Evolutionary conservation across 2,329 filamentous ascomycete genomes (phyloP).

Genomic region (Microcyclospora pomicola): DNA sequence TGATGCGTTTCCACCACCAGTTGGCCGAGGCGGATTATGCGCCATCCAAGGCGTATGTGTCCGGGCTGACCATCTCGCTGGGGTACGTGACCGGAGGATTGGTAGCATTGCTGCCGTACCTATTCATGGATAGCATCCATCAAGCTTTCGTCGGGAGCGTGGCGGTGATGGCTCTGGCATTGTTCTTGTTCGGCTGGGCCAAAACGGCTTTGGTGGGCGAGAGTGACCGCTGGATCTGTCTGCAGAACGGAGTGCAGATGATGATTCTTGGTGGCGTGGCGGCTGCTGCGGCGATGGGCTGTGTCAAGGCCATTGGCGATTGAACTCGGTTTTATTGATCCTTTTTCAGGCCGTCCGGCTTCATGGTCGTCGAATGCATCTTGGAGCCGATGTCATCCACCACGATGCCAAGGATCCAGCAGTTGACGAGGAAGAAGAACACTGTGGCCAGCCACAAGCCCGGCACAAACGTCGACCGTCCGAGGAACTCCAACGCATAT

Average conservation of each 20-base stretch:
- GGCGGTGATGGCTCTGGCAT: conserved; percentile 44
- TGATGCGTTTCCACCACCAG: conserved; percentile 36
- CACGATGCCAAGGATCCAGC: conserved; percentile 73
- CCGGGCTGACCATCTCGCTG: conserved; percentile 51
- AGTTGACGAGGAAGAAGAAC: conserved; percentile 72
- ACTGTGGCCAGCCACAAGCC: conserved; percentile 67
- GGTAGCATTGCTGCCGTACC: conserved; percentile 58
- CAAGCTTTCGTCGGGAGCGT: conserved; percentile 47
- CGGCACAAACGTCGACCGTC: conserved; percentile 68
- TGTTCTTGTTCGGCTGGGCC: conserved; percentile 51
- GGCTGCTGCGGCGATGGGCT: conserved; percentile 50
- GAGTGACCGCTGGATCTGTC: conserved; percentile 31
- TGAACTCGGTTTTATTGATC: conserved; percentile 4
- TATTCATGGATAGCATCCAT: conserved; percentile 34
- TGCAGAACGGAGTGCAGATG: conserved; percentile 51
- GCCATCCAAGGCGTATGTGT: conserved; percentile 30
- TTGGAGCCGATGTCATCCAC: conserved; percentile 45
- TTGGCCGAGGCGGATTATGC: conserved; percentile 31
- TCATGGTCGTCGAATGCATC: neutral
- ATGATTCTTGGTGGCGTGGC: conserved; percentile 50
- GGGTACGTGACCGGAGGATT: conserved; percentile 59
- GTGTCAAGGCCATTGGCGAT: conserved; percentile 43
- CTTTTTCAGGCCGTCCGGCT: neutral
- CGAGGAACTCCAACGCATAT: conserved; percentile 44
- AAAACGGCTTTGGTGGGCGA: conserved; percentile 44